These are phyloP conservation scores for Xylaria sp. DNA, from an alignment of 2,329 filamentous ascomycete species.

Conservation along the genomic window DNA sequence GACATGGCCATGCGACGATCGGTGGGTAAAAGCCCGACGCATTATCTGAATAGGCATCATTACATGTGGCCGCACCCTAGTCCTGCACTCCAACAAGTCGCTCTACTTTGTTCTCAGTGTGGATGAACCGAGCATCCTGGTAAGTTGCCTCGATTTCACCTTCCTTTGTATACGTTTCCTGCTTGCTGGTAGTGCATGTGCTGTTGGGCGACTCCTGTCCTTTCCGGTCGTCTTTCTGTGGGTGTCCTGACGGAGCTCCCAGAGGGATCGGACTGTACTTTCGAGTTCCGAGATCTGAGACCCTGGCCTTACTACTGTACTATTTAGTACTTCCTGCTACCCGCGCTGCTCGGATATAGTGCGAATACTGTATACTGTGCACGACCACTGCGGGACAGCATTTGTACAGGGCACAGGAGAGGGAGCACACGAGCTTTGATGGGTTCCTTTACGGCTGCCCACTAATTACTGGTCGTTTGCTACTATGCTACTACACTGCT, in stretches of 20 bases:
- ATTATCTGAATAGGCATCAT: conserved; percentile 40
- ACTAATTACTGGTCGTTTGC: not conserved
- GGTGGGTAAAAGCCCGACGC: conserved; percentile 44
- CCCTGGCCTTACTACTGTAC: conserved; percentile 11
- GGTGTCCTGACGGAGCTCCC: conserved; percentile 9
- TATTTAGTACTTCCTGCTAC: not conserved
- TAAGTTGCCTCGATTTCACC: conserved; percentile 14
- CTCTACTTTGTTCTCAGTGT: conserved; percentile 25
- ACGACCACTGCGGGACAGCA: not conserved
- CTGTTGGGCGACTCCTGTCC: conserved; percentile 5
- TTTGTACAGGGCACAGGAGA: not conserved
- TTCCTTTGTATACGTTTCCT: conserved; percentile 1
- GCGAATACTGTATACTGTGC: not conserved
- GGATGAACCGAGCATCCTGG: conserved; percentile 7
- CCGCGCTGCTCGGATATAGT: not conserved
- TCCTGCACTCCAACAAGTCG: conserved; percentile 32
- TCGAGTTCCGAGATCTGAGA: conserved; percentile 32
- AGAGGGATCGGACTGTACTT: conserved; percentile 16
- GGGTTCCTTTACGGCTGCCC: conserved; percentile 1
- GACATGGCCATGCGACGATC: conserved; percentile 47
- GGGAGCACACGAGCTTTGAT: conserved; percentile 16
- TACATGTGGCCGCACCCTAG: conserved; percentile 35
- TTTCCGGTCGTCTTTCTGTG: conserved; percentile 1
- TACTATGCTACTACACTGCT: not conserved
- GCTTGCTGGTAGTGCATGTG: conserved; percentile 1